phyloP scores from a whole-genome alignment of 148 eudicot species.

The Pharnaceum exiguum region DNA sequence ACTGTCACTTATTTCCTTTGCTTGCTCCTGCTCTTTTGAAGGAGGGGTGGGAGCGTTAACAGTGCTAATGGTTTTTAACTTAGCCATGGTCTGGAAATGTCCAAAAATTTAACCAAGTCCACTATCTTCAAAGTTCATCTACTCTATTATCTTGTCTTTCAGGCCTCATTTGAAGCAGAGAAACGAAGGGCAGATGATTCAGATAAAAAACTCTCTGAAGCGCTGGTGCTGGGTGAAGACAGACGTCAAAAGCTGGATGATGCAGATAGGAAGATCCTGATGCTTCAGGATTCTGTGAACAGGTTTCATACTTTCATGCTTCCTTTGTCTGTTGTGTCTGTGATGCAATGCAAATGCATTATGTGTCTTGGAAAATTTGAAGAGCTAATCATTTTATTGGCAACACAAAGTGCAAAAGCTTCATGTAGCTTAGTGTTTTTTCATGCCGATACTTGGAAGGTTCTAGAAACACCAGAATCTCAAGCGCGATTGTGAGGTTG shows the following conservation, averaged over 20 bases:
- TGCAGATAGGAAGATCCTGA: slow-evolving; percentile 54
- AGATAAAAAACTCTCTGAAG: slow-evolving; percentile 51
- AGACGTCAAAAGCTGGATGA: slow-evolving; percentile 71
- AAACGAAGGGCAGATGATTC: slow-evolving; percentile 61
- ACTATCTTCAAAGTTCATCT: not conserved
- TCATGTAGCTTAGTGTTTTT: no score
- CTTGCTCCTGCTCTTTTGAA: no score
- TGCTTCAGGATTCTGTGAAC: slow-evolving; percentile 66
- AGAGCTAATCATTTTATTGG: no score
- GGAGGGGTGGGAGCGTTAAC: no score
- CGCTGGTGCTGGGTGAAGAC: slow-evolving; percentile 50
- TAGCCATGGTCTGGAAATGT: no score
- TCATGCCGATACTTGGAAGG: no score
- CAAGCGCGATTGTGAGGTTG: no score
- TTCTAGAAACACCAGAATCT: no score
- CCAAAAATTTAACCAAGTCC: not conserved
- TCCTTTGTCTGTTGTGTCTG: not conserved
- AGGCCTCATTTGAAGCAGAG: slow-evolving; percentile 67
- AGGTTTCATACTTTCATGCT: slow-evolving; percentile 37
- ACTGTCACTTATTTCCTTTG: no score
- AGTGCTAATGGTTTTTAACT: no score
- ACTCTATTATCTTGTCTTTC: slow-evolving; percentile 11
- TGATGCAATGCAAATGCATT: not conserved
- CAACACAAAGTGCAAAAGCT: no score
- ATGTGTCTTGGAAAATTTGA: no score